Base-by-base conservation (phyloP, 2,329 filamentous ascomycete species). In the Fusarium duplospermum region DNA sequence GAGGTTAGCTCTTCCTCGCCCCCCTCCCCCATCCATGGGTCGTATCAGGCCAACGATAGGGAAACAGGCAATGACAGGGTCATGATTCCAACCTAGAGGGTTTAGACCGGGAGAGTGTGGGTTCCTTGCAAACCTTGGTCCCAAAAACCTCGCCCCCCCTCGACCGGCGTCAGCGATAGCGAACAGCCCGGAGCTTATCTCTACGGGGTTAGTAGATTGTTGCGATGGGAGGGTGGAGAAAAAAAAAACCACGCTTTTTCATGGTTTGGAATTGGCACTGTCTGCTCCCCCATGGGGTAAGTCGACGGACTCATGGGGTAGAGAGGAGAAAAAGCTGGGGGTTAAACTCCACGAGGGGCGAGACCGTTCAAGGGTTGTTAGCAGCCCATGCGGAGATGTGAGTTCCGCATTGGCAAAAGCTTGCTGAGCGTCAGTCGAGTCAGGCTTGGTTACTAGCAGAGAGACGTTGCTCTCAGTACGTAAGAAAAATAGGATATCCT, bases 231-330 rank as follows among this genome's bases (percentile, higher is more conserved):
- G 54, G 56, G 68, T 70, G 68, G 68, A 66, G 68, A 70, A 59
- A 33, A 11, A 31, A 31, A 31, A 31, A 31, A 42, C 27, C 16
- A 20, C 22, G 8, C n/a, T 6, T 29, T 50, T 40, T 56, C 31
- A 27, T 24, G 24, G 9, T 18, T 20, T 36, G 35, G 35, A 54
- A 65, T 24, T 64, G 61, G 45, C 18, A 50, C 50, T 33, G 13
- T 69, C 61, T 69, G 54, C 40, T 52, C 63, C 68, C 67, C 68
- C 68, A 70, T 70, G 68, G 68, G 68, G 68, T 69, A 60, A 29
- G 36, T 52, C 38, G 36, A 24, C 45, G 22, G 29, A 47, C n/a
- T 38, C 24, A 62, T 50, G 69, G 70, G 62, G 70, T 69, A 72
- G 52, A 59, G 36, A 56, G 58, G 69, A 42, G 36, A 59, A 42